Conservation (phyloP, 2,329 filamentous ascomycete genomes). For the Apiospora aurea region DNA sequence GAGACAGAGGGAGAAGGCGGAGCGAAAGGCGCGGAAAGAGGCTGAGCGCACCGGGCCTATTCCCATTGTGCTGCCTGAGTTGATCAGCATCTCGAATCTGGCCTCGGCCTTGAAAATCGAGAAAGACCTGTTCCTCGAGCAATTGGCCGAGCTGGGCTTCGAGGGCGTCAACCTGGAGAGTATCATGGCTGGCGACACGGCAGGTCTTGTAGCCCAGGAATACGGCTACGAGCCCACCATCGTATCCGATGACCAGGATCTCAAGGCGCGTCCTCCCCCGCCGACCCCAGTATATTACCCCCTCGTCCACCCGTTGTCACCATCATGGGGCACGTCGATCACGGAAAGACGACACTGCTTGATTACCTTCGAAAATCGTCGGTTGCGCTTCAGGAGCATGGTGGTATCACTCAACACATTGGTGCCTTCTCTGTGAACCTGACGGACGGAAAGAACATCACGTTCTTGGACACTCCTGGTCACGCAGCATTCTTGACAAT, state of each 20-base stretch:
- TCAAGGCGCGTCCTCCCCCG: slow-evolving; percentile 74
- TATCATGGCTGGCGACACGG: slow-evolving; percentile 89
- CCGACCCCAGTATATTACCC: slow-evolving; percentile 73
- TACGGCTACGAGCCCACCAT: slow-evolving; percentile 90
- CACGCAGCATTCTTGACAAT: slow-evolving; percentile 96
- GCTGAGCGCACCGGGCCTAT: slow-evolving; percentile 52
- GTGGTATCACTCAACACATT: slow-evolving; percentile 98
- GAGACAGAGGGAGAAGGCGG: slow-evolving; percentile 49
- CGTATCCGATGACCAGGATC: slow-evolving; percentile 72
- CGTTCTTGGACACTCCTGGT: slow-evolving; percentile 95
- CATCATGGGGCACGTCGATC: slow-evolving; percentile 99
- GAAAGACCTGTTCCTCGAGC: slow-evolving; percentile 72
- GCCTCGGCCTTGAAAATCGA: slow-evolving; percentile 77
- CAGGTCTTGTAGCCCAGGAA: slow-evolving; percentile 87
- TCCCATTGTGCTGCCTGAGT: slow-evolving; percentile 82
- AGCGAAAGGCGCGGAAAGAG: slow-evolving; percentile 49
- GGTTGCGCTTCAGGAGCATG: slow-evolving; percentile 88
- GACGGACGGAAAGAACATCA: slow-evolving; percentile 87
- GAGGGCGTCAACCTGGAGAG: slow-evolving; percentile 84
- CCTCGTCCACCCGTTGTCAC: slow-evolving; percentile 90
- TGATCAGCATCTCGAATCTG: slow-evolving; percentile 86
- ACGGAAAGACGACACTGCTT: slow-evolving; percentile 95
- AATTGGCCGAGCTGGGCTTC: slow-evolving; percentile 87
- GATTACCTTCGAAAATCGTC: slow-evolving; percentile 94
- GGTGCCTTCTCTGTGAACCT: slow-evolving; percentile 94